These are phyloP conservation scores for Starmerella sirachaensis DNA, from an alignment of 805 yeast species.

Conservation along the genomic window DNA sequence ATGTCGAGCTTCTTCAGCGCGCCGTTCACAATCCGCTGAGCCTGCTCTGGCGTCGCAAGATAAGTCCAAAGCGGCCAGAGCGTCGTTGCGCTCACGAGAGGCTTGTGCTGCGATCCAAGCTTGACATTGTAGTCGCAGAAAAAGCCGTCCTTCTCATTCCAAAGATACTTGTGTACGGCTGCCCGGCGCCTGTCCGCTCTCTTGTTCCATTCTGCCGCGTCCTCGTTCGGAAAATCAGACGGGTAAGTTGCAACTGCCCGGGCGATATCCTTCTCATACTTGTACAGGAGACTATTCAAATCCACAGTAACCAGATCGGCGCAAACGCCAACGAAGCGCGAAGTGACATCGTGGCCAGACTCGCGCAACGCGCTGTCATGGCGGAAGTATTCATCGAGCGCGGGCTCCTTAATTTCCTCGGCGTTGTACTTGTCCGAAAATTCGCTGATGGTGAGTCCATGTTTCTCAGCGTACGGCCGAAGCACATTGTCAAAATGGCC, in stretches of 20 bases:
- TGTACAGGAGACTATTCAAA: constrained; percentile 71
- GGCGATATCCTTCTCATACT: constrained; percentile 81
- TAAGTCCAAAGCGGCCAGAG: constrained; percentile 91
- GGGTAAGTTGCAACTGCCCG: constrained; percentile 45
- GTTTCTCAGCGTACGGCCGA: constrained; percentile 53
- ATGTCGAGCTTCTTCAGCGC: constrained; percentile 65
- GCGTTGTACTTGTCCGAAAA: constrained; percentile 60
- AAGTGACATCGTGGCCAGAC: constrained; percentile 90
- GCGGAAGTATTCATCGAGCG: constrained; percentile 73
- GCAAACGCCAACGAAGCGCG: constrained; percentile 79
- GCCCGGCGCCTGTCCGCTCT: constrained; percentile 44
- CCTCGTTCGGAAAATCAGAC: constrained; percentile 36
- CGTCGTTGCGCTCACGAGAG: constrained; percentile 70
- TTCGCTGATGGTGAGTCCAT: constrained; percentile 44
- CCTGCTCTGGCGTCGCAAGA: constrained; percentile 55
- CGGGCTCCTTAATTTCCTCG: constrained; percentile 57
- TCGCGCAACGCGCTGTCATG: constrained; percentile 95
- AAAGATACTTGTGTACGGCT: constrained; percentile 54
- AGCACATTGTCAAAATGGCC: constrained; percentile 71
- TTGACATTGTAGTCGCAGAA: constrained; percentile 75
- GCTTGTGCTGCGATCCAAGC: constrained; percentile 41
- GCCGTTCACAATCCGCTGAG: constrained; percentile 42
- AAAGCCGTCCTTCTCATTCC: constrained; percentile 72
- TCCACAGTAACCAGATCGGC: constrained; percentile 87
- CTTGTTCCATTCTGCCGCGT: constrained; percentile 48